Evolutionary conservation across 768 basidiomycete genomes (phyloP).

Genomic region (Suillus subluteus): DNA sequence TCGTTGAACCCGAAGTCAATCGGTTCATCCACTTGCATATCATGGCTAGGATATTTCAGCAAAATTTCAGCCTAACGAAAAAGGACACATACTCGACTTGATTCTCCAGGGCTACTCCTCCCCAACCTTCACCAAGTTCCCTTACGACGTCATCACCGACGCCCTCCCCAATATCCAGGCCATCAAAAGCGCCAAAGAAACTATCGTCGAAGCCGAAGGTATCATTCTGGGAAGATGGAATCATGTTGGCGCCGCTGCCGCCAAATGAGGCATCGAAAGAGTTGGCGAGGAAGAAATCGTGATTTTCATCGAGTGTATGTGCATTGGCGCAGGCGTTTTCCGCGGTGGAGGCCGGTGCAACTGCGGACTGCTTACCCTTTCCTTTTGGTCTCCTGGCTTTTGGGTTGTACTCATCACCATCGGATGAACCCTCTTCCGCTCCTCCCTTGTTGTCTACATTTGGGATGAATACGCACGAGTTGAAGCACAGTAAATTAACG

Average conservation of each 20-base stretch:
- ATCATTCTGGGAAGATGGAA: constrained; percentile 60
- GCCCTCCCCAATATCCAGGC: constrained; percentile 57
- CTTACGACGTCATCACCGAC: constrained; percentile 75
- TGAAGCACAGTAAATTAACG: constrained; percentile 16
- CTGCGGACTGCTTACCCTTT: constrained; percentile 30
- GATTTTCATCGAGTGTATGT: constrained; percentile 73
- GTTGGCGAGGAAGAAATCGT: constrained; percentile 65
- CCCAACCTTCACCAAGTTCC: constrained; percentile 79
- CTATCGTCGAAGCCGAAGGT: constrained; percentile 57
- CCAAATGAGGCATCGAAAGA: constrained; percentile 68
- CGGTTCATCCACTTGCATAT: constrained; percentile 15
- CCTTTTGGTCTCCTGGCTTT: constrained; percentile 28
- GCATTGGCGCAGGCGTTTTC: constrained; percentile 54
- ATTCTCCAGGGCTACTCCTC: constrained; percentile 35
- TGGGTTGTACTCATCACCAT: constrained; percentile 61
- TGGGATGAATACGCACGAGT: background rate
- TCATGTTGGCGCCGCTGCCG: constrained; percentile 36
- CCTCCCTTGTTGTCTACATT: constrained; percentile 12
- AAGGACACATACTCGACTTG: constrained; percentile 23
- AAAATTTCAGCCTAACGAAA: background rate
- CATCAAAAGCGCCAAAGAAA: constrained; percentile 55
- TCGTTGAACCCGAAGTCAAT: constrained; percentile 17
- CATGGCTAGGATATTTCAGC: background rate
- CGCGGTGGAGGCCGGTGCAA: constrained; percentile 29
- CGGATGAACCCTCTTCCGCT: constrained; percentile 39